Evolutionary conservation across 2,329 filamentous ascomycete genomes (phyloP).

Genomic region (Arthrobotrys entomopaga): DNA sequence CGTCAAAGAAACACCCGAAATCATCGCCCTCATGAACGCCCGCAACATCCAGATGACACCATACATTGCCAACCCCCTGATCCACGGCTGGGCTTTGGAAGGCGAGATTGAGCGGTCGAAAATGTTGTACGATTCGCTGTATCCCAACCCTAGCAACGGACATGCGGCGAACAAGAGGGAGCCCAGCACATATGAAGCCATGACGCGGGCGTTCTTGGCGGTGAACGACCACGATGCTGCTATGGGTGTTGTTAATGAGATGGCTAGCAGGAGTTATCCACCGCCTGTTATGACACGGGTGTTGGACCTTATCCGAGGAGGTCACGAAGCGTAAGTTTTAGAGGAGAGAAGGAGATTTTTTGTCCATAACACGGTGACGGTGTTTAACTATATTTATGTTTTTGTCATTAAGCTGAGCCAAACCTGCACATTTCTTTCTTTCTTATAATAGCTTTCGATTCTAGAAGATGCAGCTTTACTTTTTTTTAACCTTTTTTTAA

Average conservation of each 20-base stretch:
- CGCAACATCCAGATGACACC: conserved; percentile 85
- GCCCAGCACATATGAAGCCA: conserved; percentile 97
- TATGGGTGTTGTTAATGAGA: conserved; percentile 83
- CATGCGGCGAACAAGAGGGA: conserved; percentile 72
- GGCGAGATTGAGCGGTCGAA: conserved; percentile 82
- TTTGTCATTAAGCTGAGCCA: conserved; percentile 33
- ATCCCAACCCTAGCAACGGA: background rate
- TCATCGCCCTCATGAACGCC: conserved; percentile 79
- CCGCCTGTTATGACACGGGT: conserved; percentile 93
- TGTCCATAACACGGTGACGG: conserved; percentile 40
- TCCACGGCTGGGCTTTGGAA: conserved; percentile 92
- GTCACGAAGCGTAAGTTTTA: conserved; percentile 42
- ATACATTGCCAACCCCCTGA: conserved; percentile 97
- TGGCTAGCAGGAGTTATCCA: conserved; percentile 89
- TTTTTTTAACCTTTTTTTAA: conserved; percentile 20
- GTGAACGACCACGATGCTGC: conserved; percentile 82
- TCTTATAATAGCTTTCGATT: conserved; percentile 21
- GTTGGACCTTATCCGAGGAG: conserved; percentile 79
- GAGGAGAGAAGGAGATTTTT: conserved; percentile 9
- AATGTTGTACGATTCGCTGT: conserved; percentile 79
- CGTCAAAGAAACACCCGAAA: conserved; percentile 77
- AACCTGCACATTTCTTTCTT: conserved; percentile 47
- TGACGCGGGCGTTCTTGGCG: conserved; percentile 91
- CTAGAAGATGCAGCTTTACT: conserved; percentile 3
- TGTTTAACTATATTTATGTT: conserved; percentile 19